Conservation (phyloP, 306 rosid species). For the Nissolia schottii region DNA sequence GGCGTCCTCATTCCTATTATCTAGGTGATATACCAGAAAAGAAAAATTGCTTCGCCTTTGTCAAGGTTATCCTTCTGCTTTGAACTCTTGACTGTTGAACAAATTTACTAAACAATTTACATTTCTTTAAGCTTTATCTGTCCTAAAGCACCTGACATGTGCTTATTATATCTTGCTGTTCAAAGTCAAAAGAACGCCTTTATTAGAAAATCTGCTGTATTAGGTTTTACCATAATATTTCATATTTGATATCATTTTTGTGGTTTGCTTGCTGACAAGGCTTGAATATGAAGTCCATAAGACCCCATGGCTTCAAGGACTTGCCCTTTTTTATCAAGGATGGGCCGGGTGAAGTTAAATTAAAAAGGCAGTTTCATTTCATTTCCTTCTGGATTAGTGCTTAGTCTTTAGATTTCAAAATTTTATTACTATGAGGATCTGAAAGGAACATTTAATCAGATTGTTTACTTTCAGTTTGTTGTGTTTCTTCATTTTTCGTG, state of each 20-base stretch:
- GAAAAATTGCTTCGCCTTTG: conserved; percentile 84
- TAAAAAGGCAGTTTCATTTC: neutral
- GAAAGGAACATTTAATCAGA: neutral
- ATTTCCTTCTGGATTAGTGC: neutral
- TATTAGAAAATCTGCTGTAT: neutral
- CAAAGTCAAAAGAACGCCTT: neutral
- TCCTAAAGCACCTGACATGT: conserved; percentile 3
- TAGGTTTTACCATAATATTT: neutral
- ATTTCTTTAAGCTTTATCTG: conserved; percentile 6
- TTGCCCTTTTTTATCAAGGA: neutral
- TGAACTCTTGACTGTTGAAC: neutral
- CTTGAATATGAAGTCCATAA: neutral
- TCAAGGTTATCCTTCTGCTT: conserved; percentile 57
- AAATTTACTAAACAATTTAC: neutral
- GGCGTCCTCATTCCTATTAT: conserved; percentile 87
- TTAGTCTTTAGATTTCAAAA: conserved; percentile 11
- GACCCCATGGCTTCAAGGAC: neutral
- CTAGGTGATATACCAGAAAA: conserved; percentile 84
- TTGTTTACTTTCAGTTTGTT: neutral
- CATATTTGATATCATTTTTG: conserved; percentile 1
- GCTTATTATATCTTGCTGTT: neutral
- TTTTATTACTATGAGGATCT: neutral
- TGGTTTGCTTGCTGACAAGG: neutral
- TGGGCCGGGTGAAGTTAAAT: neutral
- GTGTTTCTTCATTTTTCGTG: neutral